Evolutionary conservation across 345 rosid species (phyloP).

Genomic region (Dimocarpus longan): DNA sequence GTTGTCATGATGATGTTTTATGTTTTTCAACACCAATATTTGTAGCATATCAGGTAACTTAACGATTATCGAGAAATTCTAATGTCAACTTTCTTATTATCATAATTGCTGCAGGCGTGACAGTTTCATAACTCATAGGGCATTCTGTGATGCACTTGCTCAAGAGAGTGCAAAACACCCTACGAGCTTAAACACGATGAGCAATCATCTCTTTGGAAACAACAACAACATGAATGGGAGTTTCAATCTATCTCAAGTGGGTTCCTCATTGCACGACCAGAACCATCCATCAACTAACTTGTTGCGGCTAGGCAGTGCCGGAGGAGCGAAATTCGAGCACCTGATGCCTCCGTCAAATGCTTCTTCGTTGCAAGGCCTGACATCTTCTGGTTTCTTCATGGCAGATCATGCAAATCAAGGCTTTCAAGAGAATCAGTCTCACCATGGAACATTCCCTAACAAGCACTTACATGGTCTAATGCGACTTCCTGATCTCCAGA

Average conservation of each 20-base stretch:
- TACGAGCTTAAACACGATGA: constrained; percentile 42
- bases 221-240: constrained; percentile 25
- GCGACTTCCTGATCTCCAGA: constrained; percentile 55
- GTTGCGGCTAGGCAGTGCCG: constrained; percentile 46
- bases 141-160: constrained; percentile 84
- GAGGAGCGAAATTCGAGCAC: constrained; percentile 44
- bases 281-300: constrained; percentile 40
- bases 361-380: constrained; percentile 30
- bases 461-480: constrained; percentile 47
- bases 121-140: constrained; percentile 81
- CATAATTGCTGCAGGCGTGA: constrained; percentile 52
- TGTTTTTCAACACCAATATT: neutral
- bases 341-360: constrained; percentile 43
- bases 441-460: constrained; percentile 31
- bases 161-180: constrained; percentile 79
- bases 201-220: constrained; percentile 38
- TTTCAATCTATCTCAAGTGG: constrained; percentile 44
- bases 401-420: constrained; percentile 30
- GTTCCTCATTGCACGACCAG: constrained; percentile 38
- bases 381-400: constrained; percentile 43
- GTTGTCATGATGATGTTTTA: neutral
- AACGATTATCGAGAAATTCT: neutral
- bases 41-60: neutral
- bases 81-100: neutral
- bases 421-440: constrained; percentile 39